phyloP scores from a whole-genome alignment of 441 rosid species.

The Adansonia grandidieri region DNA sequence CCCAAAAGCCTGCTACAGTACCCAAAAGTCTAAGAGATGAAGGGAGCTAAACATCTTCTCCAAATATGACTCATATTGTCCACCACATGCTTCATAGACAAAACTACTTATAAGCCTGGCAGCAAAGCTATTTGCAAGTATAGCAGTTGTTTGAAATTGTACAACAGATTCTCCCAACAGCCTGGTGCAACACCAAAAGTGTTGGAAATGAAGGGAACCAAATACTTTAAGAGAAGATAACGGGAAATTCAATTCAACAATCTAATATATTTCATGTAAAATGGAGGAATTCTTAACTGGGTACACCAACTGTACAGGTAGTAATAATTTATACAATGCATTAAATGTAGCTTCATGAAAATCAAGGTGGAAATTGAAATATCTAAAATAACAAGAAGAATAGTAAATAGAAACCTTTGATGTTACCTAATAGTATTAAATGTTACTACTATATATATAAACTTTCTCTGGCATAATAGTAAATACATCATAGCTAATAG shows the following conservation, averaged over 20 bases:
- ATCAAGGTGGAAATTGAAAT: conserved; percentile 3
- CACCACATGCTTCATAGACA: background rate
- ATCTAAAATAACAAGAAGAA: conserved; percentile 15
- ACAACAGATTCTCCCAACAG: conserved; percentile 9
- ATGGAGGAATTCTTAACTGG: background rate
- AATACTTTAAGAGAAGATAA: conserved; percentile 11
- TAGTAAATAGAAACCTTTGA: background rate
- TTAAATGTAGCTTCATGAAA: conserved; percentile 4
- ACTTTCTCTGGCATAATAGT: background rate
- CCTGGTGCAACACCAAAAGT: background rate
- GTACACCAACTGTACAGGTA: background rate
- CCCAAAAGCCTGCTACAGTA: background rate
- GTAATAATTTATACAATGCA: conserved; percentile 1
- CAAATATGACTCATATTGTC: background rate
- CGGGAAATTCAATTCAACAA: background rate
- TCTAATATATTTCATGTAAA: background rate
- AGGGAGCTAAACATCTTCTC: background rate
- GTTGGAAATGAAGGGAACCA: background rate
- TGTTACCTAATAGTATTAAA: background rate
- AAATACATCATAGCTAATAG: background rate
- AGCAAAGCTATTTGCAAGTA: background rate
- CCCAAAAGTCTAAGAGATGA: background rate
- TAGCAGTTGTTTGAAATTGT: background rate
- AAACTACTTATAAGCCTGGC: background rate
- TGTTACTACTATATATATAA: background rate